phyloP scores from a whole-genome alignment of 1,284 basidiomycete species.

The Cutaneotrichosporon sp. region DNA sequence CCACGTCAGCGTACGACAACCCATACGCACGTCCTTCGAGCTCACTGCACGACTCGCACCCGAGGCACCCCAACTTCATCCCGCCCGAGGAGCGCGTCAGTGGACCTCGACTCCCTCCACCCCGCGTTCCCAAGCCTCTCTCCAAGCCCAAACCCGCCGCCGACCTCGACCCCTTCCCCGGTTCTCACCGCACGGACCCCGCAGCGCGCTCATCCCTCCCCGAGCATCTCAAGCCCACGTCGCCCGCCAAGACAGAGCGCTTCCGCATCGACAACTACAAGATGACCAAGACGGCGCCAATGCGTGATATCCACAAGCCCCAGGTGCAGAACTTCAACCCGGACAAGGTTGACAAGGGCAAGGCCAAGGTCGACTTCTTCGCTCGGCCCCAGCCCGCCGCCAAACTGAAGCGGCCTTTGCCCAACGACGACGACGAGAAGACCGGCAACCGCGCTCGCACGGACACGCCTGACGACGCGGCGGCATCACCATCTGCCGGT shows the following conservation, averaged over 20 bases:
- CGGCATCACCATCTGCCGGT: neutral
- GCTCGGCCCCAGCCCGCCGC: neutral
- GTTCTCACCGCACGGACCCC: neutral
- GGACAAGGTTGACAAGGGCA: constrained; percentile 6
- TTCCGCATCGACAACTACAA: constrained; percentile 13
- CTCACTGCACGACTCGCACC: neutral
- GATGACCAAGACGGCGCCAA: neutral
- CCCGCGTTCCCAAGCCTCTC: constrained; percentile 20
- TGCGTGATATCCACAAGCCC: constrained; percentile 16
- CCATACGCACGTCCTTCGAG: neutral
- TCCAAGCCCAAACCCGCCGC: neutral
- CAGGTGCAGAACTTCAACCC: constrained; percentile 24
- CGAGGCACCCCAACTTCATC: neutral
- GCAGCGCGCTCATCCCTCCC: neutral
- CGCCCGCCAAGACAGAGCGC: constrained; percentile 11
- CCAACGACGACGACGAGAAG: neutral
- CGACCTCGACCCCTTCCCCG: neutral
- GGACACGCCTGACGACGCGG: neutral
- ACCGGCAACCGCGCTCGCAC: neutral
- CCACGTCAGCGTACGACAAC: constrained; percentile 1
- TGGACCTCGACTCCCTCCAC: constrained; percentile 8
- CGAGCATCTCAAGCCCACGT: neutral
- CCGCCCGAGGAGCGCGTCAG: neutral
- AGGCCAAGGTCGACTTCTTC: constrained; percentile 22
- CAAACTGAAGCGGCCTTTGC: neutral